Evolutionary conservation across 352 stramenopile genomes (phyloP).

Genomic region (Pythium rishiriense): DNA sequence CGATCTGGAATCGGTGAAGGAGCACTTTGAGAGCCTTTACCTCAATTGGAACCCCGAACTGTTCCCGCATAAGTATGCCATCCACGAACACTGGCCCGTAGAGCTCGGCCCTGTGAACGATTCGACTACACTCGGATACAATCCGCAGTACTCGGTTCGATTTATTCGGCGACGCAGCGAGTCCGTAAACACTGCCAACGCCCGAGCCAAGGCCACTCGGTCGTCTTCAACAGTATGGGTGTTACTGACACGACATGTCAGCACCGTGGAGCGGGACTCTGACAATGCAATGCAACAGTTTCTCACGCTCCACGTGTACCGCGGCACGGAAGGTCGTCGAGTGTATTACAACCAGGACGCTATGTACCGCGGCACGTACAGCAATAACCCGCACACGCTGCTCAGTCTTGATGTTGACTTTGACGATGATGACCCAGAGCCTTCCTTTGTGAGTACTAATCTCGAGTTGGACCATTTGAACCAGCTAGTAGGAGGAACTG

Average conservation of each 20-base stretch:
- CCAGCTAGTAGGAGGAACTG: neutral
- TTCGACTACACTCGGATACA: constrained; percentile 90
- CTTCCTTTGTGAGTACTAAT: constrained; percentile 49
- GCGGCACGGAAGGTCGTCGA: constrained; percentile 50
- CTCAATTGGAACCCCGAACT: constrained; percentile 95
- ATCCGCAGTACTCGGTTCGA: constrained; percentile 92
- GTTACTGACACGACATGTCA: constrained; percentile 92
- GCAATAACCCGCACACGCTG: constrained; percentile 92
- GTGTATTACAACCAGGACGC: constrained; percentile 86
- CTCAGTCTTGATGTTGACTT: constrained; percentile 84
- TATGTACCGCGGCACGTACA: constrained; percentile 86
- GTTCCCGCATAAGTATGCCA: constrained; percentile 83
- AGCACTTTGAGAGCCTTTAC: constrained; percentile 94
- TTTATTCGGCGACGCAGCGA: constrained; percentile 48
- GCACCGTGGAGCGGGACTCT: constrained; percentile 63
- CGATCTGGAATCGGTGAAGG: constrained; percentile 90
- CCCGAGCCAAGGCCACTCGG: neutral
- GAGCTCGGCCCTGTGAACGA: constrained; percentile 87
- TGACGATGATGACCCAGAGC: constrained; percentile 36
- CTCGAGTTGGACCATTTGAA: too few species aligned
- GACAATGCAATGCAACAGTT: constrained; percentile 71
- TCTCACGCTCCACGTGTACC: constrained; percentile 91
- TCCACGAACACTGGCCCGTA: constrained; percentile 84
- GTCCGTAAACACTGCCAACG: constrained; percentile 15
- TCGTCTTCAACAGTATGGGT: constrained; percentile 85